Conservation (phyloP, 164 flowering plant species). For the Litsea cubeba region DNA sequence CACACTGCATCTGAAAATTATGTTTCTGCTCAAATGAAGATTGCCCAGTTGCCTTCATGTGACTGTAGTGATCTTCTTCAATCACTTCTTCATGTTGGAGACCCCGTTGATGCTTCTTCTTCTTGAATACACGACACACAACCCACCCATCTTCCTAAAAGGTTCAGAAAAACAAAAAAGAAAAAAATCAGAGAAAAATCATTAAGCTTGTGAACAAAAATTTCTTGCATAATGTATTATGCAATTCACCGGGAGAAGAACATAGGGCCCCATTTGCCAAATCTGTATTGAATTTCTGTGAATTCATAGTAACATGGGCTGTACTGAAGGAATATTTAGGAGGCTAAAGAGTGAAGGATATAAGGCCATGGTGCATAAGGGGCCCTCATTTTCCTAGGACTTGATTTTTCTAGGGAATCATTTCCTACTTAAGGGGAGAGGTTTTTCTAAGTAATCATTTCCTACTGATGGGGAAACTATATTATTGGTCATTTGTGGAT, state of each 20-base stretch:
- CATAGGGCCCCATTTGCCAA: not conserved
- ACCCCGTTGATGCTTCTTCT: constrained; percentile 41
- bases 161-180: too few relatives aligned
- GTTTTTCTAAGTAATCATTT: too few relatives aligned
- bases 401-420: too few relatives aligned
- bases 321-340: too few relatives aligned
- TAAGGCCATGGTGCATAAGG: too few relatives aligned
- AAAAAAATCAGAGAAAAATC: not conserved
- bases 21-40: constrained; percentile 22
- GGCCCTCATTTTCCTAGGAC: too few relatives aligned
- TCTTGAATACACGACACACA: constrained; percentile 77
- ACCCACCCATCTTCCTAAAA: constrained; percentile 89
- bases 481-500: too few relatives aligned
- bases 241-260: not conserved
- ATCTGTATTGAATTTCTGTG: not conserved
- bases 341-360: too few relatives aligned
- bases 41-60: constrained; percentile 22
- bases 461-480: too few relatives aligned
- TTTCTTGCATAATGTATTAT: too few relatives aligned
- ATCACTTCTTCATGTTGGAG: constrained; percentile 24
- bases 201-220: not conserved
- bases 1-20: constrained; percentile 21
- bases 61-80: constrained; percentile 24
- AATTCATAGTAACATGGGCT: too few relatives aligned
- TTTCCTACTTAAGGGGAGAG: too few relatives aligned